Conservation (phyloP, 805 yeast genomes). For the Blastobotrys parvus region DNA sequence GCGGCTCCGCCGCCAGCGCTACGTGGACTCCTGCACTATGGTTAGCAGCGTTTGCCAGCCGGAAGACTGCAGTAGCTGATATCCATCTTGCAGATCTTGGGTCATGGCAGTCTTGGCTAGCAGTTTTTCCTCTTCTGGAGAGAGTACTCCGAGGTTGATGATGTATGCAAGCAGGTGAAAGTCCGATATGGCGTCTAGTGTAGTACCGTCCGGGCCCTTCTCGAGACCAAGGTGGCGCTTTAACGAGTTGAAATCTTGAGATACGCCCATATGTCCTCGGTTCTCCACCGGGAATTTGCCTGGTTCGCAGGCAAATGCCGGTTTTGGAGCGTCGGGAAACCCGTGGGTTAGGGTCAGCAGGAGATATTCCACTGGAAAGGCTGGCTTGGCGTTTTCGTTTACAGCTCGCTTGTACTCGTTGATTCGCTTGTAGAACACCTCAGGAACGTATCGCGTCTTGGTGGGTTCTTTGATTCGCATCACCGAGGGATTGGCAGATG, state of each 20-base stretch:
- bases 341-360: conserved; percentile 88
- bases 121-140: conserved; percentile 43
- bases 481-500: conserved; percentile 85
- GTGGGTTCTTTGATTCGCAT: conserved; percentile 73
- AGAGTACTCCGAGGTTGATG: conserved; percentile 47
- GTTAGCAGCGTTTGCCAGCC: conserved; percentile 81
- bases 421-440: conserved; percentile 70
- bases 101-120: conserved; percentile 41
- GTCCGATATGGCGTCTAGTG: conserved; percentile 44
- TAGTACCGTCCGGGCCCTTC: conserved; percentile 16
- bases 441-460: conserved; percentile 81
- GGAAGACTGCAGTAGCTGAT: conserved; percentile 47
- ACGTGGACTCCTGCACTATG: conserved; percentile 28
- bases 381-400: conserved; percentile 82
- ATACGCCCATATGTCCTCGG: conserved; percentile 63
- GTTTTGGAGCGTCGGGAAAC: conserved; percentile 58
- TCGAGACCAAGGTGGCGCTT: conserved; percentile 39
- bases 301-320: conserved; percentile 38
- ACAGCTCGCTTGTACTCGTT: conserved; percentile 87
- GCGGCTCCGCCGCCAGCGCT: neutral
- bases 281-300: conserved; percentile 65
- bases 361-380: conserved; percentile 86
- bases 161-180: conserved; percentile 69
- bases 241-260: conserved; percentile 56
- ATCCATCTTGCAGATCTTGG: conserved; percentile 37